phyloP scores from a whole-genome alignment of 495 filamentous ascomycete genomes.

The Penicillium tannophilum region DNA sequence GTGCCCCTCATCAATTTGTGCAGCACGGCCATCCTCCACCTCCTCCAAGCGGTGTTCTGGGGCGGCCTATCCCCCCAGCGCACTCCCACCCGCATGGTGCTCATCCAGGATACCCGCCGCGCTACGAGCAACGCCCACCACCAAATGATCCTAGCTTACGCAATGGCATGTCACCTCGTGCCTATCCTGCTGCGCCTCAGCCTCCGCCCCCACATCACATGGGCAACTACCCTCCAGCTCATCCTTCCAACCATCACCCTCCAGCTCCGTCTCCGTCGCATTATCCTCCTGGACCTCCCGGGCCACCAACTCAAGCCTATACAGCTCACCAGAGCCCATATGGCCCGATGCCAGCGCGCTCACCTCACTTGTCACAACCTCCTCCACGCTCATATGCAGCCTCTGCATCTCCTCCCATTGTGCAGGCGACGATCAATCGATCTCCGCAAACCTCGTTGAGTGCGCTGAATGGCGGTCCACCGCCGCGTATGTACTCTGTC shows the following conservation, averaged over 20 bases:
- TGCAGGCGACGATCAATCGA: constrained; percentile 44
- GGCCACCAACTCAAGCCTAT: constrained; percentile 40
- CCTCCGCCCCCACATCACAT: constrained; percentile 33
- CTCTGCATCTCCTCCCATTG: constrained; percentile 49
- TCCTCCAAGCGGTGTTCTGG: constrained; percentile 30
- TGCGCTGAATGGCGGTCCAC: constrained; percentile 42
- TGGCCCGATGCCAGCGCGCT: constrained; percentile 39
- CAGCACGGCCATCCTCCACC: constrained; percentile 34
- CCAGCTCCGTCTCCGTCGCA: constrained; percentile 33
- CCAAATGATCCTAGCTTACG: constrained; percentile 30
- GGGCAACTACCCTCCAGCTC: constrained; percentile 35
- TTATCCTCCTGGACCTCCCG: constrained; percentile 41
- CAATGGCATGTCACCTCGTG: constrained; percentile 39
- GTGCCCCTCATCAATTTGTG: constrained; percentile 29
- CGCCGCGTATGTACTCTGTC: constrained; percentile 37
- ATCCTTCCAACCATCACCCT: constrained; percentile 22
- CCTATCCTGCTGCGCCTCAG: constrained; percentile 29
- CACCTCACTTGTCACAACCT: constrained; percentile 43
- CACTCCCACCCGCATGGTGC: constrained; percentile 34
- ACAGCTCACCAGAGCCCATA: constrained; percentile 47
- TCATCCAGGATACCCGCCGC: constrained; percentile 20
- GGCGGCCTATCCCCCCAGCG: constrained; percentile 33
- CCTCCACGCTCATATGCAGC: constrained; percentile 44
- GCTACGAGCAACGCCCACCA: constrained; percentile 39
- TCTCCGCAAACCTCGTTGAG: constrained; percentile 45